Evolutionary conservation across 306 rosid genomes (phyloP), one percentile per base, ranked within the genome.

Genomic region (Acacia crassicarpa): DNA sequence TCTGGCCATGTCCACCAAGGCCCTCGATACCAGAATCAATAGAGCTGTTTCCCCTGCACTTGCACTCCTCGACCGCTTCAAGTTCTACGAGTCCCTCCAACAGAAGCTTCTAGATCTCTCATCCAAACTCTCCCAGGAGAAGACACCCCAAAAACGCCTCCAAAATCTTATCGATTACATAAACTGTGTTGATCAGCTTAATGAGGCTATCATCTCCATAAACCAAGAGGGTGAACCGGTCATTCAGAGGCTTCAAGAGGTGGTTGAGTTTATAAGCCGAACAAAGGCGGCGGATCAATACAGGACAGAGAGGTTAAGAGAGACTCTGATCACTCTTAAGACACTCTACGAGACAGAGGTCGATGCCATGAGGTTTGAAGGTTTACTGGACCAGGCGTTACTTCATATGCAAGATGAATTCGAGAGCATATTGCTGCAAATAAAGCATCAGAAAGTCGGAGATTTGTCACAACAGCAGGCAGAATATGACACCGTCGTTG

Each of bases 231-330:
- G 92, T 2, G 94, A 91, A 85, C 85, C 87, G 6, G 98, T 89
- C 86, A 87, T 94, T 43, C 94, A 87, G 90, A 88, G 63, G 88
- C 97, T 92, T 62, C 98, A 94, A 23, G 98, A 94, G 85, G 98
- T 92, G 74, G 98, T 94, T 54, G 98, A 94, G 86, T 94, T 91
- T 67, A 78, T 94, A 82, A 91, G 98, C 89, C 73, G 97, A 72
- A 92, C 97, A 16, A 94, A 91, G 85, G 94, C 97, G 1, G 91
- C 93, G 0, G 94, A 92, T 82, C 86, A 81, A 33, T 61, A 82
- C 22, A 83, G 97, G 81, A 86, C 89, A 4, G 78, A 67, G 11
- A 85, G 97, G 80, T 44, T 94, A 68, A 87, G 89, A 78, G 97
- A 94, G 85, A 92, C 98, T 33, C 67, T 92, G 70, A 32, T 81